phyloP scores from a whole-genome alignment of 2,329 filamentous ascomycete genomes.

The Aaosphaeria pasadenensis region DNA sequence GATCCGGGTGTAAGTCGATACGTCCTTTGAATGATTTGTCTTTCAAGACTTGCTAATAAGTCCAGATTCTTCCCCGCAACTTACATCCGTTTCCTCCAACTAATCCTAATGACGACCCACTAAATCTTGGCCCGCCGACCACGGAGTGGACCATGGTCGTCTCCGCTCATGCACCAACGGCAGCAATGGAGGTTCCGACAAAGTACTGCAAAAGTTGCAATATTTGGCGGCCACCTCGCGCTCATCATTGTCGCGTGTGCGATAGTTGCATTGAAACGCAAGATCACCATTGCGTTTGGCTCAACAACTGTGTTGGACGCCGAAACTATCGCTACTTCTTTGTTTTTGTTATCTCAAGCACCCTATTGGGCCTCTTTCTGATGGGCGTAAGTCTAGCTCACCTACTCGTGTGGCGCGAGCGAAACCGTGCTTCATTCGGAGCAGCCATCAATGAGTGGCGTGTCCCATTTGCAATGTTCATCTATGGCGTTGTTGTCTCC shows the following conservation, averaged over 20 bases:
- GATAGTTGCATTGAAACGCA: conserved; percentile 97
- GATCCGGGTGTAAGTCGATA: conserved; percentile 78
- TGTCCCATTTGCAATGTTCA: conserved; percentile 82
- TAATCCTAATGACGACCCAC: conserved; percentile 73
- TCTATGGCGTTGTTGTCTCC: conserved; percentile 73
- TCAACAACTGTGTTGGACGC: conserved; percentile 96
- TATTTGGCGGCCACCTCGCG: conserved; percentile 93
- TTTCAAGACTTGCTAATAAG: conserved; percentile 11
- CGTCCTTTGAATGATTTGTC: background rate
- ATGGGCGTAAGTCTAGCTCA: conserved; percentile 77
- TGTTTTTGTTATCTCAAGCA: conserved; percentile 78
- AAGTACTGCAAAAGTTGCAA: conserved; percentile 98
- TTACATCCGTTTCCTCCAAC: conserved; percentile 81
- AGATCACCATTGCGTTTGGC: conserved; percentile 97
- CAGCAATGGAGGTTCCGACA: conserved; percentile 95
- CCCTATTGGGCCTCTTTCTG: conserved; percentile 72
- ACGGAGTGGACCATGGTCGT: conserved; percentile 95
- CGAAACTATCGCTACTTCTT: conserved; percentile 99
- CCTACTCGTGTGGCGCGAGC: conserved; percentile 67
- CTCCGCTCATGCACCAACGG: conserved; percentile 68
- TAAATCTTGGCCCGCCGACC: conserved; percentile 76
- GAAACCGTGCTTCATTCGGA: conserved; percentile 64
- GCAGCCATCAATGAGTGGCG: conserved; percentile 67
- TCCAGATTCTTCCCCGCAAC: conserved; percentile 85
- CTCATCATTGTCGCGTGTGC: conserved; percentile 93